Percentiles rank a stretch among this genome's conserved stretches.
phyloP scores from a whole-genome alignment of 2,329 filamentous ascomycete genomes.

The Talaromyces sp. region DNA sequence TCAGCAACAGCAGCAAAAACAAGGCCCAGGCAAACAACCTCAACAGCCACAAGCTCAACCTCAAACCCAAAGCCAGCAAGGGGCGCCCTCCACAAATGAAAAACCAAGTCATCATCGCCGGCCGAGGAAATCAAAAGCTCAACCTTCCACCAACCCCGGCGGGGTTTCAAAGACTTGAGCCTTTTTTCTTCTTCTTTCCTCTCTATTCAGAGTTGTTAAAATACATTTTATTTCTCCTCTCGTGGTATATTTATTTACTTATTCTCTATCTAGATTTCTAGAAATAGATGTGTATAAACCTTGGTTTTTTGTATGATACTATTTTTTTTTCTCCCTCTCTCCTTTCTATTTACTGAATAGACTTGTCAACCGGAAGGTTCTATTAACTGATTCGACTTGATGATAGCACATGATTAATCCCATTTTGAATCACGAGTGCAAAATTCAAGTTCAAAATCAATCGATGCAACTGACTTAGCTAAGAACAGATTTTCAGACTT shows the following conservation, averaged over 20 bases:
- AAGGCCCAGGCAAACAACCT: neutral
- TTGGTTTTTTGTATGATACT: neutral
- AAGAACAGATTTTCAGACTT: too few species aligned
- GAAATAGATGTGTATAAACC: neutral
- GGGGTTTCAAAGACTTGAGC: neutral
- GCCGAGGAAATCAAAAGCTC: neutral
- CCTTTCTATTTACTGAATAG: neutral
- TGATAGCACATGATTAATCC: too few species aligned
- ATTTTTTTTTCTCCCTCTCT: neutral
- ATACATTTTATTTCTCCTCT: neutral
- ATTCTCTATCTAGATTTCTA: neutral
- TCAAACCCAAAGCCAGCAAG: neutral
- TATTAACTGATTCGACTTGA: too few species aligned
- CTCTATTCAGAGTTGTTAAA: neutral
- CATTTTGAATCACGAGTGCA: too few species aligned
- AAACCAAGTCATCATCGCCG: slow-evolving; percentile 5
- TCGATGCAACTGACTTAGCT: neutral
- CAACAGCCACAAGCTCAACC: neutral
- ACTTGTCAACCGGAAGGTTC: neutral
- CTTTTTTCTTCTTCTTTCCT: neutral
- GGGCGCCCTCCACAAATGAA: neutral
- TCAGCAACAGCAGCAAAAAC: neutral
- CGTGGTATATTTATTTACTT: neutral
- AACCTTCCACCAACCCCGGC: neutral
- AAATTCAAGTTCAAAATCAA: neutral